Evolutionary conservation across 495 filamentous ascomycete species (phyloP).

Genomic region (Talaromyces adpressus): DNA sequence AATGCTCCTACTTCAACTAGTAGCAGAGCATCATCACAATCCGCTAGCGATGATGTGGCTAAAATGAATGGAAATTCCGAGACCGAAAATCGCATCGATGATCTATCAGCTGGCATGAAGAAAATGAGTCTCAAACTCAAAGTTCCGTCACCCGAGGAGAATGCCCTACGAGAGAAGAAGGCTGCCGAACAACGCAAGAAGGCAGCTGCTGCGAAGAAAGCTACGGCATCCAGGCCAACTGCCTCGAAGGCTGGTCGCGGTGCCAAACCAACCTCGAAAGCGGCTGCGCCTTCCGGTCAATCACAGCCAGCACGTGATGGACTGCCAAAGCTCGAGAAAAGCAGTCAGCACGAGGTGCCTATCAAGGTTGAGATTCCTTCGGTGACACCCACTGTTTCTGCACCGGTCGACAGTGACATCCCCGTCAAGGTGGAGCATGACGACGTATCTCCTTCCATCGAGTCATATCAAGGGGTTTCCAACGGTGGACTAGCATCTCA

Average conservation of each 20-base stretch:
- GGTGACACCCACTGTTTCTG: neutral
- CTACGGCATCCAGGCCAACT: conserved; percentile 17
- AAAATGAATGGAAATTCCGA: conserved; percentile 15
- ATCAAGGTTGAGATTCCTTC: neutral
- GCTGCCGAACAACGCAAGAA: conserved; percentile 19
- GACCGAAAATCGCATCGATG: conserved; percentile 46
- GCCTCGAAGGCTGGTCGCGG: conserved; percentile 8
- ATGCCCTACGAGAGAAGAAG: conserved; percentile 50
- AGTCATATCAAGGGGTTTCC: neutral
- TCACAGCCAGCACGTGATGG: conserved; percentile 2
- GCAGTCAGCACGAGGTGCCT: neutral
- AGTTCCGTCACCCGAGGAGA: conserved; percentile 62
- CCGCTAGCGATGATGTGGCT: neutral
- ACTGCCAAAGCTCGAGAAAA: neutral
- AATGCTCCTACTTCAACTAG: neutral
- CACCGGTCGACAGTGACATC: neutral
- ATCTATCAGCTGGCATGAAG: conserved; percentile 59
- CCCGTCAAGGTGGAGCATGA: neutral
- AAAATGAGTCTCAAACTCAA: conserved; percentile 65
- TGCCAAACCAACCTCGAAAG: conserved; percentile 5
- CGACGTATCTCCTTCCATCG: neutral
- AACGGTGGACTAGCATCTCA: neutral
- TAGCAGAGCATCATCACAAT: neutral
- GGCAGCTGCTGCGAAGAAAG: conserved; percentile 8
- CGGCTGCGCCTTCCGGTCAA: neutral